These are phyloP conservation scores for Haplosporangium sp. DNA, from an alignment of 371 early-diverging fungal genomes.

Conservation along the genomic window DNA sequence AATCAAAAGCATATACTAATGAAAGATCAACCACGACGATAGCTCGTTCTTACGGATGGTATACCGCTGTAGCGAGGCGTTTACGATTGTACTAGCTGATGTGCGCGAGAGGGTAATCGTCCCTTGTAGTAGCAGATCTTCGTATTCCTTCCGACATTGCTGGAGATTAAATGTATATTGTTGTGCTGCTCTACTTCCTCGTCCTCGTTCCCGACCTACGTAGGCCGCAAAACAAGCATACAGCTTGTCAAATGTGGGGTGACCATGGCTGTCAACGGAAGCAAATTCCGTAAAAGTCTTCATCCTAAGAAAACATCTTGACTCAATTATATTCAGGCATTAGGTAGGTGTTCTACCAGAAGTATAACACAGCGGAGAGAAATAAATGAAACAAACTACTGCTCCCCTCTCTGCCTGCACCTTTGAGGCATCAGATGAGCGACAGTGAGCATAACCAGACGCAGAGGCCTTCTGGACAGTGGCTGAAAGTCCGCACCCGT, in stretches of 20 bases:
- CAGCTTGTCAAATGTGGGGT: constrained; percentile 14
- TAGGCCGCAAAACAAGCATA: constrained; percentile 13
- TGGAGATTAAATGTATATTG: constrained; percentile 1
- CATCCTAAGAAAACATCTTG: constrained; percentile 8
- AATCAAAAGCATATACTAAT: no score
- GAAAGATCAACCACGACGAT: no score
- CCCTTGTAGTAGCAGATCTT: constrained; percentile 12
- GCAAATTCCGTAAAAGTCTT: constrained; percentile 15
- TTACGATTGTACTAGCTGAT: constrained; percentile 7
- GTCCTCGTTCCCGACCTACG: constrained; percentile 18
- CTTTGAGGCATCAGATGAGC: constrained; percentile 30
- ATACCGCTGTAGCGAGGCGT: no score
- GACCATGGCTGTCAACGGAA: constrained; percentile 11
- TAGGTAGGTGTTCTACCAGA: neutral
- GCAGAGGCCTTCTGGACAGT: constrained; percentile 27
- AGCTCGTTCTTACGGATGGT: no score
- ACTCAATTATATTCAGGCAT: neutral
- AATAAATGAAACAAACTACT: no score
- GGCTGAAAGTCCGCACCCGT: constrained; percentile 29
- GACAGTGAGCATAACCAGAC: constrained; percentile 27
- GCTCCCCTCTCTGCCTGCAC: constrained; percentile 15
- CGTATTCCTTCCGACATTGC: constrained; percentile 17
- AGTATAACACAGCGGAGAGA: no score
- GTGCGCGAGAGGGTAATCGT: constrained; percentile 8
- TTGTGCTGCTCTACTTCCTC: constrained; percentile 3